A percentile compares a stretch with the other conserved stretches of the same genome.
These are phyloP conservation scores for Mycena galopus DNA, from an alignment of 768 basidiomycete species.

Conservation along the genomic window DNA sequence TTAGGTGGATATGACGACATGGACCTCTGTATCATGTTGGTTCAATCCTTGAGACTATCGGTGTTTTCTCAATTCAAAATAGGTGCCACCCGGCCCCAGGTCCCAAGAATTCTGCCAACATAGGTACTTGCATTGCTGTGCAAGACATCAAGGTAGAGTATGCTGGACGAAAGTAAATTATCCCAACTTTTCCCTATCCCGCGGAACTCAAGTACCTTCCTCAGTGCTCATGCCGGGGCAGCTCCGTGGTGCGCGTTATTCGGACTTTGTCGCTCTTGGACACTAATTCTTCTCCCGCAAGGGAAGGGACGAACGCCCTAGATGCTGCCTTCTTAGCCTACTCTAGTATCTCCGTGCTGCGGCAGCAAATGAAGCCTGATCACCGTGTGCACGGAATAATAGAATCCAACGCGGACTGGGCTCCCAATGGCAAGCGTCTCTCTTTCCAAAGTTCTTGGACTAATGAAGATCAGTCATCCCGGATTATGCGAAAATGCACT, in stretches of 20 bases:
- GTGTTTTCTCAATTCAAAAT: slow-evolving; percentile 6
- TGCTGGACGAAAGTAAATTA: slow-evolving; percentile 76
- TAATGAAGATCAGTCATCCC: slow-evolving; percentile 73
- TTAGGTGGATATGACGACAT: slow-evolving; percentile 82
- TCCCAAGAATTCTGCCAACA: slow-evolving; percentile 59
- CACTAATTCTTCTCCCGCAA: slow-evolving; percentile 36
- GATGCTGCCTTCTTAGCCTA: slow-evolving; percentile 93
- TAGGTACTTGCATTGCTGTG: slow-evolving; percentile 72
- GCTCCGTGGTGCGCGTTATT: slow-evolving; percentile 71
- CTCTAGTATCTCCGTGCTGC: slow-evolving; percentile 79
- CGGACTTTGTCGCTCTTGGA: slow-evolving; percentile 11
- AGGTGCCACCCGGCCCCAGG: slow-evolving; percentile 85
- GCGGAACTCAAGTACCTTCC: slow-evolving; percentile 4
- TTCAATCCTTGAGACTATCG: slow-evolving; percentile 6
- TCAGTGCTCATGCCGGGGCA: slow-evolving; percentile 82
- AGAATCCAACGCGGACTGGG: slow-evolving; percentile 71
- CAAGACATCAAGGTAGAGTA: slow-evolving; percentile 78
- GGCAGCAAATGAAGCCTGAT: slow-evolving; percentile 90
- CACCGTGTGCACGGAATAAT: slow-evolving; percentile 86
- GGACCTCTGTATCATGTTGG: slow-evolving; percentile 84
- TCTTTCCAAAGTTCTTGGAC: background rate
- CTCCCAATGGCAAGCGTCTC: slow-evolving; percentile 70
- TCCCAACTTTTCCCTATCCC: slow-evolving; percentile 5
- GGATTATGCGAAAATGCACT: slow-evolving; percentile 82
- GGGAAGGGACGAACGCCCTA: slow-evolving; percentile 88